Evolutionary conservation across 352 stramenopile genomes (phyloP), one percentile per base, ranked within the genome.

Genomic region (Phytophthora chlamydospora): DNA sequence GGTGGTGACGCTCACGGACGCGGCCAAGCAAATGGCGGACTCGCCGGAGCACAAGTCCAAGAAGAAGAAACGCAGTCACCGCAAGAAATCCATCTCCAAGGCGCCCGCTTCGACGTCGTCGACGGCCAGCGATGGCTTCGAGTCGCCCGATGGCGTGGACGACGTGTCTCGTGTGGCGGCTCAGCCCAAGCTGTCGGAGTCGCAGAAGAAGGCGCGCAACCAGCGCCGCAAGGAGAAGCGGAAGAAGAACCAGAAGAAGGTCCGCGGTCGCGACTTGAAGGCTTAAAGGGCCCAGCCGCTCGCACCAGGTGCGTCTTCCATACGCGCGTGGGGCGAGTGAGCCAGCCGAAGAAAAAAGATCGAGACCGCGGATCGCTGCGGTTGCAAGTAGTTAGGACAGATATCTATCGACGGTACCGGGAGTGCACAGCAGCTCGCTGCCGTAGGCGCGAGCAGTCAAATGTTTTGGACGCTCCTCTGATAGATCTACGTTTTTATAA

Each of bases 171-270:
- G 59, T 21, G 55, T 66, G 52, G 50, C 47, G 58, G 64, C 58
- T 68, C 77, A 52, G 75, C 75, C 45, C 44, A 46, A 62, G 53
- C 66, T 85, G 27, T 77, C 77, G 36, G 80, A 83, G 29, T 56
- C 68, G 17, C 83, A 92, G 65, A 90, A 90, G 65, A 80, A 78
- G 39, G 46, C 60, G 61, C 83, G 83, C 46, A 92, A 92, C 74
- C 66, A 78, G 53, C 80, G 80, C 50, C 80, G 83, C 59, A 89
- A 89, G 74, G 76, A 88, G 52, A 92, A 92, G 76, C 77, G 83
- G 31, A 89, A 86, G 75, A 88, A 88, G 68, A 85, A 85, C 49
- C 72, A 66, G 35, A 69, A 83, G 51, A 89, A 88, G 70, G 61
- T 87, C 58, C 53, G 54, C 12, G 69, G 62, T 27, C 67, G 35